Evolutionary conservation across 805 yeast genomes (phyloP), one percentile per base, ranked within the genome.

Genomic region (Candida chilensis): DNA sequence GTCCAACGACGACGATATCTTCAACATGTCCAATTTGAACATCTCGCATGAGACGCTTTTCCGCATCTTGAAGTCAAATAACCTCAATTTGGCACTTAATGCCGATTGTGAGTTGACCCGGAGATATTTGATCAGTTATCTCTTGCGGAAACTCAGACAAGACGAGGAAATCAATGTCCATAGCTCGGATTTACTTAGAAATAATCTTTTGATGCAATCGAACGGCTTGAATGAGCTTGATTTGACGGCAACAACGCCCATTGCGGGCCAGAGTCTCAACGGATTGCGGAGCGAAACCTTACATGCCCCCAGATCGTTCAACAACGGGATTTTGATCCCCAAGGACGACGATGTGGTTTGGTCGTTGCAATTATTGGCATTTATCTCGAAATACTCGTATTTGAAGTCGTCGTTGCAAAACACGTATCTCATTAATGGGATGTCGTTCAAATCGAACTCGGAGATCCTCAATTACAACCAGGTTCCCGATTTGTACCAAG

Each of bases 331-430:
- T 15, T 67, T 88, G n/a, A 70, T 87, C 5, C 96, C 96, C 2
- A 71, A 85, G 33, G 94, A 84, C 38, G 96, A 90, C 49, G 98
- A 90, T 48, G 84, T 90, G 12, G 78, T 86, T 21, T 87, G 96
- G 95, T 81, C 95, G 4, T 61, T 90, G 32, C 97, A 90, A 52
- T 65, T 92, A 14, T 54, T 92, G 30, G 97, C 97, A 10, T 90
- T 87, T 52, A 84, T 88, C 25, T 87, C 96, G 4, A 90, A 90
- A 53, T 90, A 92, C 46, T 78, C 96, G 1, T 70, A 74, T 37
- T 60, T 88, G 50, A 82, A 88, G 44, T 78, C 75, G 22, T 67
- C 66, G 28, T 60, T 90, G 35, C 94, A 87, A 40, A 71, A 70
- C 31, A 78, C 94, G 3, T 81, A 82, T 51, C 57, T 87, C 28